Evolutionary conservation across 106 monocot species (phyloP), one percentile per base, ranked within the genome.

Genomic region (Dioscorea alata): DNA sequence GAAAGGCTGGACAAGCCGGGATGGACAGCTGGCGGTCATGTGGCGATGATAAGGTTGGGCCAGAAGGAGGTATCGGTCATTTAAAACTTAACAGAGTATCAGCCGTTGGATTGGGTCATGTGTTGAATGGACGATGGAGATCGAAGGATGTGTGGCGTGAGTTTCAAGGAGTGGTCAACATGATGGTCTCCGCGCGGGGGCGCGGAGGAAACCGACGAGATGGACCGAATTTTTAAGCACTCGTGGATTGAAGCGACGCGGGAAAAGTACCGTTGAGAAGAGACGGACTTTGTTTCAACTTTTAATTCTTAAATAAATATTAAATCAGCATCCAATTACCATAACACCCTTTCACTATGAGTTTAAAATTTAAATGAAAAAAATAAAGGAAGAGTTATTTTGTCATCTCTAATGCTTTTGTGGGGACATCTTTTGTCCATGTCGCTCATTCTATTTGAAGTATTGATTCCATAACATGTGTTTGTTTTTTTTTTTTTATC

Each of bases 21-120:
- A 19, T 22, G 59, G 59, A 59, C 59, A 59, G 59, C 59, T 59
- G 59, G 59, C 59, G 23, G 23, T 59, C 22, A 59, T 22, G 59
- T 23, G 59, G 23, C 15, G 54, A 8, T 4, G 54, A 54, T 54
- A 54, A 54, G 54, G 54, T 54, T 19, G 54, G 54, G 54, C 19
- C 54, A 16, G 54, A 18, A 54, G 54, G 54, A 15, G 54, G 19
- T 13, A 54, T 16, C 18, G 8, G 4, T 19, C 4, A 54, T 54
- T 54, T 54, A 54, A 18, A 19, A 54, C 4, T 54, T 18, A 54
- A 15, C 15, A 0, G 54, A 14, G 15, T 54, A 5, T 19, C 13
- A 54, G 19, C 13, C 19, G 19, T 16, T 5, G 54, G 54, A 54
- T 54, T 5, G 2, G 13, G 54, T 13, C 18, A 15, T 8, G 54